Evolutionary conservation across 345 rosid species (phyloP).

Genomic region (Corchorus capsularis): DNA sequence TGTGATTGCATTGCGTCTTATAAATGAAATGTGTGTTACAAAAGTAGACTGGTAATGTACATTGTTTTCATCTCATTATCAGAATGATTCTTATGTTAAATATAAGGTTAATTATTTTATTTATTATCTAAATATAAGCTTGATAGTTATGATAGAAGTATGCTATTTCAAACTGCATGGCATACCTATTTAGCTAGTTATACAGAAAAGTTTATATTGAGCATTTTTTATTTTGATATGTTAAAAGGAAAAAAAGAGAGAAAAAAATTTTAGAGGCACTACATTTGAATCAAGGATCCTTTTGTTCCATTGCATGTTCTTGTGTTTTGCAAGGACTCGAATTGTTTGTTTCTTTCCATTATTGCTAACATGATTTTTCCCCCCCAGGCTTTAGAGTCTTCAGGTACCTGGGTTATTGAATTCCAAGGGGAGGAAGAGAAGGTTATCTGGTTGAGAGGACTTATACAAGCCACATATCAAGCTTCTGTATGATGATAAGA

Average conservation of each 20-base stretch:
- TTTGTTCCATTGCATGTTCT: slow-evolving; percentile 11
- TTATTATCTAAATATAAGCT: not conserved
- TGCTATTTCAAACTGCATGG: not conserved
- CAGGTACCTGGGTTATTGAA: slow-evolving; percentile 91
- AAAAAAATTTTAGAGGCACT: not conserved
- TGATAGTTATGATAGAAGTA: not conserved
- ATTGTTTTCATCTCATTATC: not conserved
- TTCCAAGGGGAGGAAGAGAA: slow-evolving; percentile 74
- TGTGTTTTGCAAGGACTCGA: not conserved
- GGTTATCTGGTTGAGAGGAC: slow-evolving; percentile 81
- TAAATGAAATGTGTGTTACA: not conserved
- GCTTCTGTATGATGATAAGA: slow-evolving; percentile 70
- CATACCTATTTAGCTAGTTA: not conserved
- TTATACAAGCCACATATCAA: slow-evolving; percentile 85
- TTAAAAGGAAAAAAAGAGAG: not conserved
- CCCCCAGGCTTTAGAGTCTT: slow-evolving; percentile 85
- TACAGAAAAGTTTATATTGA: not conserved
- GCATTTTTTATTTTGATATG: not conserved
- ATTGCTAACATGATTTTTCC: not conserved
- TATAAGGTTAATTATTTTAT: not conserved
- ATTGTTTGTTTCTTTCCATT: not conserved
- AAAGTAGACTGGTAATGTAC: not conserved
- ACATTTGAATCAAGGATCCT: not conserved
- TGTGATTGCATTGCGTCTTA: not conserved
- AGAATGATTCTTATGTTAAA: not conserved